Conservation (phyloP, 148 eudicot species). For the Cornus kousa region DNA sequence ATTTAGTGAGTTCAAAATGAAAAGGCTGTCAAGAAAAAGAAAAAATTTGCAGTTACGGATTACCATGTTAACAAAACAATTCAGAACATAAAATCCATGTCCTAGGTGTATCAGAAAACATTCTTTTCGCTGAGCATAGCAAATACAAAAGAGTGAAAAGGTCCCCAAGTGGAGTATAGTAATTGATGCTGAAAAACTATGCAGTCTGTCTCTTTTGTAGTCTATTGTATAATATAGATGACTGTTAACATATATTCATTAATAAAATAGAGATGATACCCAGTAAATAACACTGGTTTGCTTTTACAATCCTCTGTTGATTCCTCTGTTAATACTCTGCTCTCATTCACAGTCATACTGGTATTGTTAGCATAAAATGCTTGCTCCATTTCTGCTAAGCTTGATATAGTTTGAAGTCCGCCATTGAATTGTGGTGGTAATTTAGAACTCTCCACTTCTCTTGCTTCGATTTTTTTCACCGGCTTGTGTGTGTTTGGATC, state of each 20-base stretch:
- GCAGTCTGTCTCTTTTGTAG: not conserved
- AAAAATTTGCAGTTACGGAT: not conserved
- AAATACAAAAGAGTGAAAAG: too few species aligned
- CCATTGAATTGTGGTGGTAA: conserved; percentile 14
- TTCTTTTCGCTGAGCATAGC: too few species aligned
- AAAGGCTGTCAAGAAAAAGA: not conserved
- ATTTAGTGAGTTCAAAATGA: not conserved
- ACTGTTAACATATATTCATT: not conserved
- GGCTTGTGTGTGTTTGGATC: too few species aligned
- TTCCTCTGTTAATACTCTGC: not conserved
- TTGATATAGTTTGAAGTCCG: not conserved
- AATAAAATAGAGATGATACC: not conserved
- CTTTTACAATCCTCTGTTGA: conserved; percentile 17
- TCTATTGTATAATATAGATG: not conserved
- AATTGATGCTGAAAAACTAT: conserved; percentile 9
- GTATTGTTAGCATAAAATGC: conserved; percentile 12
- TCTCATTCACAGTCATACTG: not conserved
- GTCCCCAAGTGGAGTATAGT: conserved; percentile 10
- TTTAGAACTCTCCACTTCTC: conserved; percentile 10
- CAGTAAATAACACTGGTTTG: conserved; percentile 16
- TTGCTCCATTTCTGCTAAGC: conserved; percentile 29
- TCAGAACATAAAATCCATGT: not conserved
- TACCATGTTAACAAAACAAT: not conserved
- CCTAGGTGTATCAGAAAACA: too few species aligned
- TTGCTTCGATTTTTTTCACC: too few species aligned